phyloP scores from a whole-genome alignment of 2,329 filamentous ascomycete species.

The Orbilia ellipsospora region DNA sequence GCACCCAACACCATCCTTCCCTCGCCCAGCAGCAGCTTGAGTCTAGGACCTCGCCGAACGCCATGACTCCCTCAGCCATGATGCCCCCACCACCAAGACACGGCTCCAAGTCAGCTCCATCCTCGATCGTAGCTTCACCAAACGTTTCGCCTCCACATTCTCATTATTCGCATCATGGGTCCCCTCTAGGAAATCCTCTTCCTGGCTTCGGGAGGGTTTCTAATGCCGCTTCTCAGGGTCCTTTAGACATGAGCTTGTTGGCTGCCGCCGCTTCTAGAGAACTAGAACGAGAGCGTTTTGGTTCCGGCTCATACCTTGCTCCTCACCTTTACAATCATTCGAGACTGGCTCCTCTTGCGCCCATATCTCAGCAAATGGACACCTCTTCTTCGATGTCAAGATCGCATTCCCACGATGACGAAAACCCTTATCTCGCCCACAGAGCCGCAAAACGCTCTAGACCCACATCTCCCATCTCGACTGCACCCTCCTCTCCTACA shows the following conservation, averaged over 20 bases:
- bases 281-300: slow-evolving; percentile 72
- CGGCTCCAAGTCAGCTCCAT: slow-evolving; percentile 87
- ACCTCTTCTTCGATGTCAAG: slow-evolving; percentile 90
- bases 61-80: slow-evolving; percentile 68
- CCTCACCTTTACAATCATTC: slow-evolving; percentile 63
- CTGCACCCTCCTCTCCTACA: slow-evolving; percentile 92
- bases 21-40: slow-evolving; percentile 63
- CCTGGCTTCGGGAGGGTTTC: slow-evolving; percentile 68
- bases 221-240: slow-evolving; percentile 64
- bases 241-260: slow-evolving; percentile 74
- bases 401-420: slow-evolving; percentile 82
- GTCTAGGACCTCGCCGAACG: slow-evolving; percentile 67
- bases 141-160: slow-evolving; percentile 96
- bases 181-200: slow-evolving; percentile 70
- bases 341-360: slow-evolving; percentile 64
- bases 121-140: slow-evolving; percentile 87
- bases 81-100: slow-evolving; percentile 84
- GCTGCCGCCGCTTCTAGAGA: slow-evolving; percentile 74
- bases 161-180: slow-evolving; percentile 72
- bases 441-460: slow-evolving; percentile 86
- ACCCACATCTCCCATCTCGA: slow-evolving; percentile 93
- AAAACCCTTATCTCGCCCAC: slow-evolving; percentile 80
- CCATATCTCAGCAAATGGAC: slow-evolving; percentile 76
- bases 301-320: slow-evolving; percentile 62
- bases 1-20: slow-evolving; percentile 40